Evolutionary conservation across 2,329 filamentous ascomycete genomes (phyloP), one percentile per base, ranked within the genome.

Genomic region (Paracamarosporium sp.): DNA sequence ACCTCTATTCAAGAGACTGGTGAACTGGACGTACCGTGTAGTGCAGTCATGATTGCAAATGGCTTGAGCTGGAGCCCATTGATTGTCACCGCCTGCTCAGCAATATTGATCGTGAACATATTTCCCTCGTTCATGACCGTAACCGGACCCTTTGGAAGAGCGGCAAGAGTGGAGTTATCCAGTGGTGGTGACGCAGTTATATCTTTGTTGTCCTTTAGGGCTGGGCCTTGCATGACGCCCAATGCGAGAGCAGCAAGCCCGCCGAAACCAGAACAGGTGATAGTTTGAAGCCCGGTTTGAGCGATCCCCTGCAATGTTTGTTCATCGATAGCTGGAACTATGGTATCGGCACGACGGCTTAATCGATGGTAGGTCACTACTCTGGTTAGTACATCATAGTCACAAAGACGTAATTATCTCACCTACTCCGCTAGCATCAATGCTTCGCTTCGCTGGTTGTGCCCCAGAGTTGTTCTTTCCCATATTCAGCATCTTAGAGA

Each of bases 251-350:
- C 60, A 8, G 64, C 64, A 17, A 71, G 31, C 2, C 70, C 70
- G 2, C 70, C 70, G 25, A 73, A 55, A 3, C 70, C 70, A 25
- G 66, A 57, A 44, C 70, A 73, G 1, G 67, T 72, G 1, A 71
- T 50, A 1, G 54, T 41, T n/a, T 72, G 50, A 2, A 66, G 55
- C 1, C 55, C 54, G 9, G 55, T 53, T 50, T 73, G 70, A 3
- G 57, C 60, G 5, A 66, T 53, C 4, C 38, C 13, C 50, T 66
- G 62, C 11, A 70, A 53, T 9, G 65, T 71, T 1, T 50, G 43
- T 11, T 62, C 50, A 17, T 68, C 64, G 33, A 73, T 62, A 17
- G 65, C 68, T 15, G 67, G 55, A 5, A 60, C 56, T 8, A 62
- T 30, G 2, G 54, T 27, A 3, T 22, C 35, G 1, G 22, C 41